phyloP scores from a whole-genome alignment of 768 basidiomycete genomes.

The Udeniomyces megalosporus region DNA sequence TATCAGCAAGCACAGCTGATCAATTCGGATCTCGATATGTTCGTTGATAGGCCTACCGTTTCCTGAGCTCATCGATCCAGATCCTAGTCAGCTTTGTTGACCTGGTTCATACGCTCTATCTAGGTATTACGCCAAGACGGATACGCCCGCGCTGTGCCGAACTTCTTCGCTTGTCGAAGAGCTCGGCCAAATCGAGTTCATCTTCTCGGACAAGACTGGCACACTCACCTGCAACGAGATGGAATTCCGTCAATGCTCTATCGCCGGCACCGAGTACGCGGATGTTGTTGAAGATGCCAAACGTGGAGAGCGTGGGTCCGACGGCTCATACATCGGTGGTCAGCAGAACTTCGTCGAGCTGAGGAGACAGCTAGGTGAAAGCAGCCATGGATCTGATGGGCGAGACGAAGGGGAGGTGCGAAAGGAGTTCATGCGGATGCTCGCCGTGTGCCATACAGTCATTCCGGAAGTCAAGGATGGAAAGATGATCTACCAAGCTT shows the following conservation, averaged over 20 bases:
- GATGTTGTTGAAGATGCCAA: conserved; percentile 79
- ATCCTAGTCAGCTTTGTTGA: too few species aligned
- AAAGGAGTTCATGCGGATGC: conserved; percentile 57
- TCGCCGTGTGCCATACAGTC: conserved; percentile 95
- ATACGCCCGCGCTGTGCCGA: conserved; percentile 92
- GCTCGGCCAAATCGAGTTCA: conserved; percentile 92
- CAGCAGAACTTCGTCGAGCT: conserved; percentile 73
- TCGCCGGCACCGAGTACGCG: conserved; percentile 77
- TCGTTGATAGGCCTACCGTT: background rate
- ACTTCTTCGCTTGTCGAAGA: conserved; percentile 97
- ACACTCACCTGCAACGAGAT: conserved; percentile 95
- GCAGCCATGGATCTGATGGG: background rate
- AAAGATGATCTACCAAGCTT: conserved; percentile 88
- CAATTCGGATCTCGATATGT: conserved; percentile 94
- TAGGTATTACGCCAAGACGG: conserved; percentile 69
- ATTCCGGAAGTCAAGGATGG: conserved; percentile 75
- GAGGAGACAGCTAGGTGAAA: conserved; percentile 23
- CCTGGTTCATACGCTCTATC: background rate
- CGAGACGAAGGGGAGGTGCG: conserved; percentile 38
- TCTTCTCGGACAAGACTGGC: conserved; percentile 46
- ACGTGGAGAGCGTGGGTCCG: conserved; percentile 46
- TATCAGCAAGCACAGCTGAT: conserved; percentile 94
- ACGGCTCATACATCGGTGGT: conserved; percentile 37
- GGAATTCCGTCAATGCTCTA: conserved; percentile 83
- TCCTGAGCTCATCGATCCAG: too few species aligned